Evolutionary conservation across 1,284 basidiomycete species (phyloP).

Genomic region (Boletus hoseneyae): DNA sequence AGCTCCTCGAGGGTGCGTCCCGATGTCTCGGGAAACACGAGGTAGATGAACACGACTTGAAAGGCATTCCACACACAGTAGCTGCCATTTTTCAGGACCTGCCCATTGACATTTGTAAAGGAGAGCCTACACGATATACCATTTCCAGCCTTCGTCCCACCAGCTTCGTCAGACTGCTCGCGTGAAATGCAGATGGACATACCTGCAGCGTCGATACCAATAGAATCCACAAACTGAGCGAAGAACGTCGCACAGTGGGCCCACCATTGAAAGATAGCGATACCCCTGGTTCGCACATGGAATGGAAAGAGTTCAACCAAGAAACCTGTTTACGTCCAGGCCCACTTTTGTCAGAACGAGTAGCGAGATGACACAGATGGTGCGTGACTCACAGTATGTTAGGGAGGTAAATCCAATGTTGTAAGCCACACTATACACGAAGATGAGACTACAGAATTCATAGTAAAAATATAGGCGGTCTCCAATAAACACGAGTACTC

Average conservation of each 20-base stretch:
- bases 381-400: slow-evolving; percentile 7
- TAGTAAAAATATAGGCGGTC: background rate
- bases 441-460: background rate
- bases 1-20: slow-evolving; percentile 57
- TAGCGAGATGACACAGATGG: background rate
- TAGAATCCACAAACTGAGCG: slow-evolving; percentile 15
- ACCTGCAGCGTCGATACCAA: slow-evolving; percentile 17
- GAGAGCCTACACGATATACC: slow-evolving; percentile 17
- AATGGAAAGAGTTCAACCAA: slow-evolving; percentile 29
- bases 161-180: background rate
- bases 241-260: slow-evolving; percentile 12
- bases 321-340: slow-evolving; percentile 11
- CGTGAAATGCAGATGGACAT: background rate
- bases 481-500: background rate
- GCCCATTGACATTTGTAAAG: background rate
- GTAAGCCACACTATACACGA: background rate
- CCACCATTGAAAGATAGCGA: slow-evolving; percentile 18
- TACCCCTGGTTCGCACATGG: slow-evolving; percentile 16
- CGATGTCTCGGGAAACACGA: slow-evolving; percentile 54
- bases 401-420: background rate
- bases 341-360: background rate
- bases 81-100: slow-evolving; percentile 7
- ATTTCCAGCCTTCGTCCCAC: slow-evolving; percentile 20
- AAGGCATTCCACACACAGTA: slow-evolving; percentile 47
- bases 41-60: slow-evolving; percentile 47